These are phyloP conservation scores for Lipomyces sp. DNA, from an alignment of 805 yeast genomes.

Conservation along the genomic window DNA sequence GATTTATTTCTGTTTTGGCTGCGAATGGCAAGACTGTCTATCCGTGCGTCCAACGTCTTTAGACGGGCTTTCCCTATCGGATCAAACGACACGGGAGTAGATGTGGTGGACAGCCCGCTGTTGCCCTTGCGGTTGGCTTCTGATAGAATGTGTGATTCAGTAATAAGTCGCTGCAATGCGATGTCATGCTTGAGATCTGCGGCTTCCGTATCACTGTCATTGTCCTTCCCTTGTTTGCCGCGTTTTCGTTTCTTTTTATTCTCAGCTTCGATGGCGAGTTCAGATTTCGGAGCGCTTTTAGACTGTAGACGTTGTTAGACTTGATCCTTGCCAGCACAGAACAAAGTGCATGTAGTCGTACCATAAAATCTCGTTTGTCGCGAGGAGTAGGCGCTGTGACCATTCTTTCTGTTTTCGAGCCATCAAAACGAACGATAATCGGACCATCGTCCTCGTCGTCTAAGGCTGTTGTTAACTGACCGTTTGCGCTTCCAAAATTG, in stretches of 20 bases:
- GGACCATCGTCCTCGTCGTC: conserved; percentile 34
- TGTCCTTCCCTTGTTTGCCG: conserved; percentile 16
- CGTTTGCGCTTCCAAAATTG: conserved; percentile 1
- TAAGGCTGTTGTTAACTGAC: not conserved
- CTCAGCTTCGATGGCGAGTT: conserved; percentile 16
- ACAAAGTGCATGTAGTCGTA: conserved; percentile 1
- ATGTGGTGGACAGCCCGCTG: conserved; percentile 12
- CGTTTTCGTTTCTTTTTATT: not conserved
- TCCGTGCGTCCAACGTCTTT: conserved; percentile 39
- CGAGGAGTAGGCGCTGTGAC: conserved; percentile 22
- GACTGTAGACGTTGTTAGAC: conserved; percentile 8
- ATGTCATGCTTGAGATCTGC: conserved; percentile 61
- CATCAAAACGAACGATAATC: conserved; percentile 37
- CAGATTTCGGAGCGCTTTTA: conserved; percentile 36
- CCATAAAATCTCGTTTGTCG: conserved; percentile 35
- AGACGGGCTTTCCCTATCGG: conserved; percentile 41
- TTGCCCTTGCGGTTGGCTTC: conserved; percentile 31
- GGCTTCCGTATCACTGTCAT: conserved; percentile 35
- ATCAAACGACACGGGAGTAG: conserved; percentile 36
- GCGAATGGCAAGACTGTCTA: conserved; percentile 29
- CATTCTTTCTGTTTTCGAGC: conserved; percentile 30
- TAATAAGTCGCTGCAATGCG: conserved; percentile 61
- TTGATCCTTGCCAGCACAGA: not conserved
- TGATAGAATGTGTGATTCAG: conserved; percentile 62
- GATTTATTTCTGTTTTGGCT: not conserved